A percentile compares a stretch with the other conserved stretches of the same genome.
Conservation (phyloP, 257 asterid genomes). For the Solanum sparsipilum region DNA sequence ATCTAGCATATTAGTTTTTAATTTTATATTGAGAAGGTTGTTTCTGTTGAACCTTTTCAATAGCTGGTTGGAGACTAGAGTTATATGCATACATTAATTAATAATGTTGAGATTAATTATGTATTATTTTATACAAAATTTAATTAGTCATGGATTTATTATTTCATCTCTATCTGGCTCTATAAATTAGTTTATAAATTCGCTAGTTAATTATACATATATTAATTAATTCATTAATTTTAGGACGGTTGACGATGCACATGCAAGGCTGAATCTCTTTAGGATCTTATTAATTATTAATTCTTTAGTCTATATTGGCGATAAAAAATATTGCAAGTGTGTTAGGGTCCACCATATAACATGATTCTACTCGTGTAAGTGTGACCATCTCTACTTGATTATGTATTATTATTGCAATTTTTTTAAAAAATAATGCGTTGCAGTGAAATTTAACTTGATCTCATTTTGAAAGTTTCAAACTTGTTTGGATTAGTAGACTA, state of each 20-base stretch:
- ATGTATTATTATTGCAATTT: neutral
- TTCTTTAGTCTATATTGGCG: neutral
- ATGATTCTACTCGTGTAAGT: constrained; percentile 10
- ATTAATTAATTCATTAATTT: neutral
- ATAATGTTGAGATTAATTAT: too few species aligned
- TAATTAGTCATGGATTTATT: too few species aligned
- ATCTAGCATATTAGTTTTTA: constrained; percentile 1
- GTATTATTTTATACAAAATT: too few species aligned
- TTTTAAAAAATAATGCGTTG: neutral
- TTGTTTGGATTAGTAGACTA: neutral
- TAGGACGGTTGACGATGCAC: constrained; percentile 24
- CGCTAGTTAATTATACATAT: neutral
- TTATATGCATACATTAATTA: too few species aligned
- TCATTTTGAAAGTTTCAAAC: neutral
- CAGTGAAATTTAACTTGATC: neutral
- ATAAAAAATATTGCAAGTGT: neutral
- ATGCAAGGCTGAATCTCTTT: constrained; percentile 39
- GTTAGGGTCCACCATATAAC: constrained; percentile 7
- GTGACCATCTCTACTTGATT: neutral
- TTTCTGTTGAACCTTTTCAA: too few species aligned
- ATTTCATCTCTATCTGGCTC: too few species aligned
- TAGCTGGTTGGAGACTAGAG: neutral
- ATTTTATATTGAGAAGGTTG: neutral
- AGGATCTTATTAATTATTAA: neutral
- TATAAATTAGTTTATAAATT: neutral